A percentile compares a stretch with the other conserved stretches of the same genome.
Evolutionary conservation across 441 rosid species (phyloP).

Genomic region (Corymbia citriodora): DNA sequence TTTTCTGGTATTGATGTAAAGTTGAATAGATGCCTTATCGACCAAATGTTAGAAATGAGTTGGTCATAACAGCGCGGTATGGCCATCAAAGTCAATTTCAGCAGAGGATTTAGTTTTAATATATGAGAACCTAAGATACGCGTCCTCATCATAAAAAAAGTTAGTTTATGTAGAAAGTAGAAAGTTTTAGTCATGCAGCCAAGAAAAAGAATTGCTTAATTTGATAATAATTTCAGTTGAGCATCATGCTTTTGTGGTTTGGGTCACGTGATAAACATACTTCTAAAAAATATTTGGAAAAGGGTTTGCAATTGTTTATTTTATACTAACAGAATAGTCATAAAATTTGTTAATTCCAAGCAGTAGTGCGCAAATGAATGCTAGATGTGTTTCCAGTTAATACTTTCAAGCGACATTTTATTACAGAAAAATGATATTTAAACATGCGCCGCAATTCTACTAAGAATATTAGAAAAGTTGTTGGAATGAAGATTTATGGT

Average conservation of each 20-base stretch:
- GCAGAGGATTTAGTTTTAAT: not conserved
- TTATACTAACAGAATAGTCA: no score
- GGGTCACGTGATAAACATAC: no score
- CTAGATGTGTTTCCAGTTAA: not conserved
- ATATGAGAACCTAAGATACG: not conserved
- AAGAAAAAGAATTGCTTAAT: not conserved
- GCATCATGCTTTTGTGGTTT: no score
- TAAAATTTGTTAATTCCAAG: not conserved
- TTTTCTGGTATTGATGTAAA: not conserved
- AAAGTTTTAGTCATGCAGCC: no score
- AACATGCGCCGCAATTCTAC: not conserved
- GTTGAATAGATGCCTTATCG: not conserved
- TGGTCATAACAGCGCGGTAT: rapidly evolving
- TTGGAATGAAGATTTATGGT: not conserved
- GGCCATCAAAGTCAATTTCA: not conserved
- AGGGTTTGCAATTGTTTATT: no score
- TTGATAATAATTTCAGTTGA: not conserved
- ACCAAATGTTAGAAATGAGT: no score
- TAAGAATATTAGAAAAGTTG: not conserved
- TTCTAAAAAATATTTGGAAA: no score
- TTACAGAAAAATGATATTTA: not conserved
- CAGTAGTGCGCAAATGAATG: no score
- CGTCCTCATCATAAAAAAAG: not conserved
- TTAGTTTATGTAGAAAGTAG: no score
- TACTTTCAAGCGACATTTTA: not conserved